Conservation (phyloP, 768 basidiomycete genomes). For the Rhodocollybia butyracea region DNA sequence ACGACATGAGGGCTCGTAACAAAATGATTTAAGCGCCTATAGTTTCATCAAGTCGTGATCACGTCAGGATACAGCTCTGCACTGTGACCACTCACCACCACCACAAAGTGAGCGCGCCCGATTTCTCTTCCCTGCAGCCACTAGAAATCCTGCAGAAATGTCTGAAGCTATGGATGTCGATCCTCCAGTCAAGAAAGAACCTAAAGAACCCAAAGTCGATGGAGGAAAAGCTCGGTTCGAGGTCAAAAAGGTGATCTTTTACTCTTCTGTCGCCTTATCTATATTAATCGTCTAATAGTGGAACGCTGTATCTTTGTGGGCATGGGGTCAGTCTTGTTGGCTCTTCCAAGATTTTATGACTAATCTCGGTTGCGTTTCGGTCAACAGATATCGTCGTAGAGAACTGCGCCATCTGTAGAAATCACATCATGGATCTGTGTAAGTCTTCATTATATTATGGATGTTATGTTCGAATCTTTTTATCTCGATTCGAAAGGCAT, state of each 20-base stretch:
- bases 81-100: no score
- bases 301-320: slow-evolving; percentile 98
- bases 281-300: slow-evolving; percentile 52
- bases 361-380: slow-evolving; percentile 3
- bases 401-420: slow-evolving; percentile 99
- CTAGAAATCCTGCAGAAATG: slow-evolving; percentile 29
- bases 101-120: no score
- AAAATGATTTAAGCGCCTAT: not conserved
- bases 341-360: slow-evolving; percentile 8
- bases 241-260: slow-evolving; percentile 85
- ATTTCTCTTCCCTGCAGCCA: not conserved
- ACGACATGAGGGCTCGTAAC: not conserved
- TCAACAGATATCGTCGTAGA: slow-evolving; percentile 99
- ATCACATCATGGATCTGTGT: slow-evolving; percentile 99
- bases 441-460: slow-evolving; percentile 26
- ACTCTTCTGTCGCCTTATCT: not conserved
- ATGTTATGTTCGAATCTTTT: not conserved
- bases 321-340: slow-evolving; percentile 71
- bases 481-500: slow-evolving; percentile 67
- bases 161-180: slow-evolving; percentile 73
- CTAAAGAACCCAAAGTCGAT: slow-evolving; percentile 50
- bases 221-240: slow-evolving; percentile 84
- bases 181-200: slow-evolving; percentile 39
- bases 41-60: no score
- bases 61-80: no score